phyloP scores from a whole-genome alignment of 345 rosid genomes.

The Reutealis trisperma region DNA sequence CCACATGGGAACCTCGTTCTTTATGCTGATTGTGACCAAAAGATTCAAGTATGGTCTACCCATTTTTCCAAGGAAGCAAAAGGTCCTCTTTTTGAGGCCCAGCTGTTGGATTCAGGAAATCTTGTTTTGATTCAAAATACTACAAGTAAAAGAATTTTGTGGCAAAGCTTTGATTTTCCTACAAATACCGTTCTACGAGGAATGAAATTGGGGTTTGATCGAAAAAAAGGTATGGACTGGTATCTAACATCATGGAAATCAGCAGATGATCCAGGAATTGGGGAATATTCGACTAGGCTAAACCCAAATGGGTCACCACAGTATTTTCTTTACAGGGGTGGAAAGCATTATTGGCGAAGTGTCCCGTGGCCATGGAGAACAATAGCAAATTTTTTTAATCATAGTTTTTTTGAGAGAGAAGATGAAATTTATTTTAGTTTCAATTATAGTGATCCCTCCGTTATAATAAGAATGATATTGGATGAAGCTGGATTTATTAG shows the following conservation, averaged over 20 bases:
- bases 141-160: neutral
- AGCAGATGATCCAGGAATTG: constrained; percentile 18
- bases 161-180: constrained; percentile 47
- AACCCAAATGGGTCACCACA: constrained; percentile 12
- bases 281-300: constrained; percentile 9
- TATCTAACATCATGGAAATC: constrained; percentile 32
- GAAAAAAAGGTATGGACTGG: constrained; percentile 15
- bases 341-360: neutral
- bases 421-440: neutral
- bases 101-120: constrained; percentile 25
- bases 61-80: neutral
- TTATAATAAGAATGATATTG: neutral
- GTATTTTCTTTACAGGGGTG: neutral
- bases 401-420: neutral
- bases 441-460: neutral
- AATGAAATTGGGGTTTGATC: constrained; percentile 23
- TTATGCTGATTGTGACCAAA: neutral
- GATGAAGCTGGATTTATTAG: neutral
- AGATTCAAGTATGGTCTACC: constrained; percentile 22
- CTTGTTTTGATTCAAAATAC: neutral
- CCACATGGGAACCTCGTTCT: constrained; percentile 25
- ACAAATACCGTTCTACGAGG: constrained; percentile 20
- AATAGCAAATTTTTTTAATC: neutral
- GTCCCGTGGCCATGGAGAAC: constrained; percentile 16
- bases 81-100: neutral